A percentile compares a stretch with the other conserved stretches of the same genome.
Conservation (phyloP, 306 rosid genomes). For the Ormosia emarginata region DNA sequence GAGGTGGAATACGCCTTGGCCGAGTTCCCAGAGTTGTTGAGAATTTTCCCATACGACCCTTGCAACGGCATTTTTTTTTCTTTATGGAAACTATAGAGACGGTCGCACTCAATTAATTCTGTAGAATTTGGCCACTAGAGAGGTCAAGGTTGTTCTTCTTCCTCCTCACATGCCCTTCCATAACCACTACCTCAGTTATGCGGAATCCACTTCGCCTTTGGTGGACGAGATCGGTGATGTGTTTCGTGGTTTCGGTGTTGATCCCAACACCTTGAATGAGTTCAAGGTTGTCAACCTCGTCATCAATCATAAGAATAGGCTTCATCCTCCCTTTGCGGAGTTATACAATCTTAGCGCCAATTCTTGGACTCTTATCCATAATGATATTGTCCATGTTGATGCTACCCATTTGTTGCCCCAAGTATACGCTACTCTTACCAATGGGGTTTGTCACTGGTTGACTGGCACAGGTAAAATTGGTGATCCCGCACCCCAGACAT, state of each 20-base stretch:
- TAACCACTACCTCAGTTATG: no score
- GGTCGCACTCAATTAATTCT: not conserved
- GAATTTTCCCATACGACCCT: not conserved
- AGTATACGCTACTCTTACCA: not conserved
- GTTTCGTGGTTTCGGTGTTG: not conserved
- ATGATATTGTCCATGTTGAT: not conserved
- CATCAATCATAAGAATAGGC: not conserved
- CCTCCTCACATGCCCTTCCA: no score
- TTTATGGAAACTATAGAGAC: not conserved
- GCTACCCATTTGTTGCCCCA: no score
- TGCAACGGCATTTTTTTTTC: conserved; percentile 8
- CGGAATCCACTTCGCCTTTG: no score
- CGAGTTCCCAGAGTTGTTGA: not conserved
- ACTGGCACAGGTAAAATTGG: no score
- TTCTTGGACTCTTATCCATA: not conserved
- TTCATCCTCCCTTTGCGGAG: not conserved
- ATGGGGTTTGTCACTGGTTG: conserved; percentile 6
- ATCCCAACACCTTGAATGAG: not conserved
- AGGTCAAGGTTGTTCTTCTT: not conserved
- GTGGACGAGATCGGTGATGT: no score
- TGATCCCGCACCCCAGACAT: not conserved
- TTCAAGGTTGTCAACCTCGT: not conserved
- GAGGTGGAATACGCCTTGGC: no score
- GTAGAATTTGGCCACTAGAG: not conserved
- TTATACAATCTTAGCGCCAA: not conserved